Base-by-base conservation (phyloP, 2,329 filamentous ascomycete species). In the Allantophomopsis lycopodina region DNA sequence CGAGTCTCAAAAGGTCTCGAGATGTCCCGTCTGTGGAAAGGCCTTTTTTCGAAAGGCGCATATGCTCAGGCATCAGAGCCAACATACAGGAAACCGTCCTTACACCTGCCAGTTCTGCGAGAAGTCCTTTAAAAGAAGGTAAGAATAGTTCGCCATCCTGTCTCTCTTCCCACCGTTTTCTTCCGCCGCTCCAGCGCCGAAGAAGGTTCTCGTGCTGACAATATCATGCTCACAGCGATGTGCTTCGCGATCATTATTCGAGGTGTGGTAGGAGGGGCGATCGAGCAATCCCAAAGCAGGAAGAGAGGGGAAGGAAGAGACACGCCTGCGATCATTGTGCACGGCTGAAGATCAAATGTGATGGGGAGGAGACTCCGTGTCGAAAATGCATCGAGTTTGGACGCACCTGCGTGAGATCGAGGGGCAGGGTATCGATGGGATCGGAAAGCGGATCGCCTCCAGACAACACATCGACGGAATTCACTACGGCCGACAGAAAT, bases 41-140 rank as follows among this genome's bases (percentile, higher is more conserved):
- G 49, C 48, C 37, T 56, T 55, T 42, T 52, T 54, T 44, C 46
- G 53, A 3, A 56, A 53, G 41, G 54, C 54, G n/a, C 54, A 56
- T 50, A 42, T 56, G 7, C 36, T 55, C 36, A 44, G 54, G 37
- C 54, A 56, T 43, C 50, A 54, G 34, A 53, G 53, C 28, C 53
- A 56, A 40, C 54, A 51, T 55, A 52, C 52, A 30, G 51, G 50
- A 21, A 47, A 50, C 33, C 43, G 52, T 16, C 53, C 54, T 20
- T 55, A 52, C 42, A 51, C 48, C 36, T 56, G 54, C 45, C 51
- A 50, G 47, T 56, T 56, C 40, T 56, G 54, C 46, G 47, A 49
- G 40, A 56, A 56, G 41, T 55, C 51, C 7, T 56, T 56, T 48
- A 55, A 55, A 39, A 52, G 54, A 42, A 56, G 53, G 54, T 48